Conservation (phyloP, 2,329 filamentous ascomycete genomes). For the Leptographium procerum region DNA sequence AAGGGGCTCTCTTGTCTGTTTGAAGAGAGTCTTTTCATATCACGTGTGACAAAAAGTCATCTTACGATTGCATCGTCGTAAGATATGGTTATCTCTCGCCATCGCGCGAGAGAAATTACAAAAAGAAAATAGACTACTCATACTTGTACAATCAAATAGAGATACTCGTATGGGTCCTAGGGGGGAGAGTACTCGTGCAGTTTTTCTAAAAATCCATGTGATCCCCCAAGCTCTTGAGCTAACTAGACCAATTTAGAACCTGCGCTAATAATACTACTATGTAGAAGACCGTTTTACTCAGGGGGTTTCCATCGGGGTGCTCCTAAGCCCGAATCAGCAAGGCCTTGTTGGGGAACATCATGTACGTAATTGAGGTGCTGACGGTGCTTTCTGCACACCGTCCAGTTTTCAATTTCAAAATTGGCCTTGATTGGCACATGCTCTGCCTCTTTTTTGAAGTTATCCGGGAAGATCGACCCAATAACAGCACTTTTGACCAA, state of each 20-base stretch:
- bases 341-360: no score
- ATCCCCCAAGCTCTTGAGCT: no score
- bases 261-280: not conserved
- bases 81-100: not conserved
- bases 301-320: no score
- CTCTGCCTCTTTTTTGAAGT: no score
- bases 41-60: no score
- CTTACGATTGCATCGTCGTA: no score
- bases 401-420: not conserved
- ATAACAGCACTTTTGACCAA: not conserved
- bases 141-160: not conserved
- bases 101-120: not conserved
- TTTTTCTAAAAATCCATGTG: not conserved
- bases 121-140: not conserved
- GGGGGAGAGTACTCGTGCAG: no score
- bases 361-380: no score
- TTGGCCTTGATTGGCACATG: not conserved
- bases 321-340: not conserved
- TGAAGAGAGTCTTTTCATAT: not conserved
- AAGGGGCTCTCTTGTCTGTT: not conserved
- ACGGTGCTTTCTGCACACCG: no score
- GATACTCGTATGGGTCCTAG: not conserved
- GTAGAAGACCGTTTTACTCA: no score
- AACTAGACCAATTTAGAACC: not conserved
- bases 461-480: no score